Conservation (phyloP, 495 filamentous ascomycete species). For the Talaromyces trachyspermus region DNA sequence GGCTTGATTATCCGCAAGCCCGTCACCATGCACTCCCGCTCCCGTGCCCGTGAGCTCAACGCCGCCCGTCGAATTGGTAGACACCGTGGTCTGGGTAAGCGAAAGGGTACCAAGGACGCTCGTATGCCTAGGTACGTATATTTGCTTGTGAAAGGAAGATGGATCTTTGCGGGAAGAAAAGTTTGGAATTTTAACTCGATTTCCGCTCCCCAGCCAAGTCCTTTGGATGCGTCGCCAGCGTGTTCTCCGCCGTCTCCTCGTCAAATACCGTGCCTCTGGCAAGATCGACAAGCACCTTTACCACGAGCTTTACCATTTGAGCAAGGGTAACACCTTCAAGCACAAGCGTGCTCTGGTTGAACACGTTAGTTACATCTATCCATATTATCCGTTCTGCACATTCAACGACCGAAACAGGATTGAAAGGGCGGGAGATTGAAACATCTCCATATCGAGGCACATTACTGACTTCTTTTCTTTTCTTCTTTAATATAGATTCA, state of each 20-base stretch:
- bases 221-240: conserved; percentile 99
- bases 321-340: conserved; percentile 99
- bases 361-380: conserved; percentile 72
- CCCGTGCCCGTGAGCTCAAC: conserved; percentile 84
- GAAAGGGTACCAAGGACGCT: conserved; percentile 99
- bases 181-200: too few species aligned
- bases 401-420: too few species aligned
- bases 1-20: conserved; percentile 99
- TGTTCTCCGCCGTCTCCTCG: conserved; percentile 95
- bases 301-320: conserved; percentile 98
- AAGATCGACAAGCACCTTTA: conserved; percentile 99
- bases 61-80: conserved; percentile 84
- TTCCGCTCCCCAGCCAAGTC: too few species aligned
- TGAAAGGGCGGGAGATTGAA: too few species aligned
- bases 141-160: neutral
- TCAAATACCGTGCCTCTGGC: conserved; percentile 97
- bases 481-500: conserved; percentile 65
- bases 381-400: too few species aligned
- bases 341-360: conserved; percentile 99
- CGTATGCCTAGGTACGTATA: conserved; percentile 89
- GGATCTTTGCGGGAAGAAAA: conserved; percentile 4
- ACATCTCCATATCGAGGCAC: too few species aligned
- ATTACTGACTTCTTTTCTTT: conserved; percentile 58
- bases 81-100: conserved; percentile 99
- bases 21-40: conserved; percentile 98